phyloP scores from a whole-genome alignment of 2,329 filamentous ascomycete species.

The Cladosporium oxysporum region DNA sequence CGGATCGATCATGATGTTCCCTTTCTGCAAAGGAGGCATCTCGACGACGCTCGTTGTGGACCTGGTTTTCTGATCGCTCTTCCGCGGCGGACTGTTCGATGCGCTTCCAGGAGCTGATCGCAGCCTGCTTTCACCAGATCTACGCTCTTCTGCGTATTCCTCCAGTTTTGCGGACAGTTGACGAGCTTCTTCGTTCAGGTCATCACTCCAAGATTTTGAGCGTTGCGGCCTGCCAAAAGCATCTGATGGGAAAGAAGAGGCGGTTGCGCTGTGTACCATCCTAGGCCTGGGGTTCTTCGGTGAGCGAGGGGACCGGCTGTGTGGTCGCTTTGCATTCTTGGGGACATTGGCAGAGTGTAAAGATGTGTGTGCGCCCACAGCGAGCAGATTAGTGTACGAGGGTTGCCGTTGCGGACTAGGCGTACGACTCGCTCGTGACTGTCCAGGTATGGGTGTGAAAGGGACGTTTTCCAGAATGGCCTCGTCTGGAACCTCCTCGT shows the following conservation, averaged over 20 bases:
- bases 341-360: constrained; percentile 37
- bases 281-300: constrained; percentile 31
- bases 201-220: constrained; percentile 73
- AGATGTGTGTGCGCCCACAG: constrained; percentile 16
- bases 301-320: constrained; percentile 32
- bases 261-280: constrained; percentile 37
- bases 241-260: constrained; percentile 30
- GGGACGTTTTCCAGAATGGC: constrained; percentile 80
- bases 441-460: constrained; percentile 61
- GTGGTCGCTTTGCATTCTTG: constrained; percentile 38
- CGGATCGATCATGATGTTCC: constrained; percentile 81
- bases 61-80: constrained; percentile 22
- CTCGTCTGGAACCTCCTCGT: constrained; percentile 75
- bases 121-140: constrained; percentile 48
- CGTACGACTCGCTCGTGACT: constrained; percentile 40
- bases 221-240: constrained; percentile 33
- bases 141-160: constrained; percentile 62
- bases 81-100: constrained; percentile 33
- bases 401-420: constrained; percentile 39
- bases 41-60: constrained; percentile 43
- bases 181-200: constrained; percentile 71
- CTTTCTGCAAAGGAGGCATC: constrained; percentile 67
- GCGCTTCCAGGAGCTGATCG: constrained; percentile 26
- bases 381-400: constrained; percentile 33
- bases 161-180: constrained; percentile 78